Percentiles rank a stretch among this genome's conserved stretches.
These are phyloP conservation scores for Fagopyrum esculentum DNA, from an alignment of 148 eudicot species.

Conservation along the genomic window DNA sequence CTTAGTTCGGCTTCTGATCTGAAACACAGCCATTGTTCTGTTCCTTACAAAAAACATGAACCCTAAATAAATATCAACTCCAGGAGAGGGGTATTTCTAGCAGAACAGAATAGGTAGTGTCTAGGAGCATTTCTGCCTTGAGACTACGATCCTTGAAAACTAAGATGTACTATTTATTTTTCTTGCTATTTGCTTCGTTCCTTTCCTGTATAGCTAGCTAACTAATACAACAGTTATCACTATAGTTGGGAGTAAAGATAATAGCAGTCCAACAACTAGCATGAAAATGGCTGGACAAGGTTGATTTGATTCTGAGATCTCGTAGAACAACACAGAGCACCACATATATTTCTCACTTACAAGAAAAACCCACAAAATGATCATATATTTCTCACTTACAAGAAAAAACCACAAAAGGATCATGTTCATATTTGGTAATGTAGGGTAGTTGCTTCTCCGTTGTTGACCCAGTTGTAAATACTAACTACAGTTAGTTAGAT, in stretches of 20 bases:
- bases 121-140: background rate
- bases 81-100: too few species aligned
- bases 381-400: too few species aligned
- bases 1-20: too few species aligned
- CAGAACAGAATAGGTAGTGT: too few species aligned
- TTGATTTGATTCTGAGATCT: background rate
- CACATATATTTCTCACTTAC: background rate
- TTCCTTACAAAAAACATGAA: too few species aligned
- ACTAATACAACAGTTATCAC: background rate
- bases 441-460: background rate
- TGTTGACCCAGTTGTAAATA: background rate
- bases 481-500: background rate
- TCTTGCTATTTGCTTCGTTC: background rate
- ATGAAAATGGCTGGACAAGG: background rate
- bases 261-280: background rate
- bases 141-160: background rate
- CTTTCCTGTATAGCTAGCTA: background rate
- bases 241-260: background rate
- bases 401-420: background rate
- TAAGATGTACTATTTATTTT: background rate
- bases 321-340: background rate
- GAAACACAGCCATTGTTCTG: too few species aligned
- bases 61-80: too few species aligned
- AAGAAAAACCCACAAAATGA: background rate
- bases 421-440: background rate